Base-by-base conservation (phyloP, 2,329 filamentous ascomycete genomes). In the Penicillium paneum region DNA sequence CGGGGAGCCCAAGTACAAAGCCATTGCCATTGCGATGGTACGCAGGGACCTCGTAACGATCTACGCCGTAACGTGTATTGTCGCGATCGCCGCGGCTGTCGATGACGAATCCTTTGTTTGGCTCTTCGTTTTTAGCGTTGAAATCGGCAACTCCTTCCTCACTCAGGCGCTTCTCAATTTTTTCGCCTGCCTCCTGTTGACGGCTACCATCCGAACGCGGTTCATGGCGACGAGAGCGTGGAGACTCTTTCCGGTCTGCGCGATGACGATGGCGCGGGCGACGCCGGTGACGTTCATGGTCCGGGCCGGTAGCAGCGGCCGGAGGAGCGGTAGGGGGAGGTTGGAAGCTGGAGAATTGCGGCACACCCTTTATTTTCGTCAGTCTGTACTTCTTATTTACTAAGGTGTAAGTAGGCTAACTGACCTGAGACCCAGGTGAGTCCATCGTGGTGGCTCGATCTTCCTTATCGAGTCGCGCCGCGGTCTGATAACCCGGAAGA, bases 41-140 rank as follows among this genome's bases (percentile, higher is more conserved):
- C 2, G 74, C 65, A 0, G 91, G 91, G 11, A 95, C 75, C 50
- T 81, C 82, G 60, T 88, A 89, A 34, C 83, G 83, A 68, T 96
- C 80, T 28, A 83, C 81, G 2, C 89, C 90, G 69, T 92, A 97
- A 26, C 81, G 81, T 41, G 88, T 71, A 60, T 94, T 91, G 44
- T 91, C 81, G 5, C 81, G 77, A 65, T 97, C 93, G 0, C 93
- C 92, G 65, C 84, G 85, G 39, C 78, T 83, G 71, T 97, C 93
- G 48, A 89, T 65, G 41, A 83, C 64, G 68, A 83, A 92, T 12
- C 13, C n/a, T 17, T 21, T 32, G 31, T 49, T 36, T 29, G 31
- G 2, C 15, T 36, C 32, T 26, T 13, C 34, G 15, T 52, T 47
- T 28, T 21, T 13, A 29, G 13, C 3, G 2, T 31, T 49, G 41